A percentile compares a stretch with the other conserved stretches of the same genome.
Conservation (phyloP, 768 basidiomycete species). For the Mycena rosella region DNA sequence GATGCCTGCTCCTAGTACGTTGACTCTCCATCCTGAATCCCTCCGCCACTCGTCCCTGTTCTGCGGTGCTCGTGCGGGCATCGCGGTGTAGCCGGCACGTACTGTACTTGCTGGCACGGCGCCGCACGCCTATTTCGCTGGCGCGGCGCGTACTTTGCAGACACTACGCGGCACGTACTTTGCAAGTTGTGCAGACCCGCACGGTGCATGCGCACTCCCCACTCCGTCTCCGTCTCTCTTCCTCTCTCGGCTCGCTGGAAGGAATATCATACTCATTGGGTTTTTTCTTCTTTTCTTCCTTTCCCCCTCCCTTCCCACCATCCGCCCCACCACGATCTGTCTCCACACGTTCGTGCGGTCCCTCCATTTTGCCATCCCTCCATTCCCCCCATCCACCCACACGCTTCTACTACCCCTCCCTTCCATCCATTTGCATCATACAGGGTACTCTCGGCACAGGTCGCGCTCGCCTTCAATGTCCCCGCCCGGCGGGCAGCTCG, state of each 20-base stretch:
- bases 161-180: background rate
- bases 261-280: conserved; percentile 37
- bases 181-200: background rate
- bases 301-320: background rate
- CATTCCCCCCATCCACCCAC: background rate
- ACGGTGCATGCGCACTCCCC: background rate
- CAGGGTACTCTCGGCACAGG: conserved; percentile 25
- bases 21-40: conserved; percentile 34
- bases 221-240: conserved; percentile 20
- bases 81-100: background rate
- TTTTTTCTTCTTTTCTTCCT: conserved; percentile 15
- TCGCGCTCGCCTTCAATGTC: conserved; percentile 34
- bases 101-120: no score
- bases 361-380: background rate
- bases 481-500: conserved; percentile 17
- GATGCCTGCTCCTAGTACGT: conserved; percentile 39
- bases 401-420: no score
- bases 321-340: background rate
- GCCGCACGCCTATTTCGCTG: background rate
- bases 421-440: conserved; percentile 12
- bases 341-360: conserved; percentile 1
- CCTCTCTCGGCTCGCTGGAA: conserved; percentile 30
- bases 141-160: background rate
- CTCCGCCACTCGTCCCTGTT: conserved; percentile 31
- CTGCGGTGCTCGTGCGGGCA: conserved; percentile 4